Base-by-base conservation (phyloP, 164 flowering plant species). In the Kalanchoe fedtschenkoi region DNA sequence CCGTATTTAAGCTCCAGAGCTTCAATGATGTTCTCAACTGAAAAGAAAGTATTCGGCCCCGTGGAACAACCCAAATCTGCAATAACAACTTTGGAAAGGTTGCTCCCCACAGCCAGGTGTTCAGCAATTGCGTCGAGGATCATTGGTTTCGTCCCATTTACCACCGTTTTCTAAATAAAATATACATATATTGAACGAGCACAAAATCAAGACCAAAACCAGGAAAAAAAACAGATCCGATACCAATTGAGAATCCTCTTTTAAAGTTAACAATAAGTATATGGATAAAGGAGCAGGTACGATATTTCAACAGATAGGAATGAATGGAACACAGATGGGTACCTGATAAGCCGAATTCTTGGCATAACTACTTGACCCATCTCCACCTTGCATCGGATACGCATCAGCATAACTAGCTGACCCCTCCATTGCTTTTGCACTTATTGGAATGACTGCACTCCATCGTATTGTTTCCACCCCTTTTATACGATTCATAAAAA, bases 291-390 rank as follows among this genome's bases (percentile, higher is more conserved):
- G 6, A 46, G 17, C 6, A 6, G 17, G 54, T 6, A 17, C 19
- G 54, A 22, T 6, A 9, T n/a, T 46, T 46, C n/a, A 16, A 9
- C 54, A 6, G n/a, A n/a, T n/a, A 22, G 5, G 7, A 22, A 5
- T 14, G 10, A 17, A 6, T 6, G 5, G n/a, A 46, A n/a, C 24
- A 17, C 8, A 2, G 24, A 28, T 58, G 44, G 33, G 24, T 59
- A 59, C 62, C 62, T 34, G 62, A 34, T 30, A 34, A 29, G 11
- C 8, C 5, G 62, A 59, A 34, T 59, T 59, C 42, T 34, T 37
- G 34, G 62, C 62, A 37, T 59, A 59, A 43, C 62, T 59, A n/a
- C 24, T 3, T 24, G 62, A 43, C 19, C 62, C 62, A 59, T 59
- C 62, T 59, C 42, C 62, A 5, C 26, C 26, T 16, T 59, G 26